These are phyloP conservation scores for Scenedesmus sp. DNA, from an alignment of 163 green algal species.

Conservation along the genomic window DNA sequence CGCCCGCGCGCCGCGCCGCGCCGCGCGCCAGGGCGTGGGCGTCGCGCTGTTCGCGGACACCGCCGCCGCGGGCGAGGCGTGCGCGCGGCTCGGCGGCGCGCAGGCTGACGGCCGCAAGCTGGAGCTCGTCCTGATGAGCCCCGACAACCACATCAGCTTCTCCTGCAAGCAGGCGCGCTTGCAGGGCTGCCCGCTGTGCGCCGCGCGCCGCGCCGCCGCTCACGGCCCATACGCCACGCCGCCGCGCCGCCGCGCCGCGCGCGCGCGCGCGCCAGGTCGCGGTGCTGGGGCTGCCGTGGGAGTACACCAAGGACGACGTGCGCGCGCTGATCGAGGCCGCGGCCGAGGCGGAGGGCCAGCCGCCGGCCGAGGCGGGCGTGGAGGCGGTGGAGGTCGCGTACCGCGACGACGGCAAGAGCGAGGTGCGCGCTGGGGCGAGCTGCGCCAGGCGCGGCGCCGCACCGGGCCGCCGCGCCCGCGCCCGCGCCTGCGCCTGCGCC, in stretches of 20 bases:
- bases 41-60: conserved; percentile 31
- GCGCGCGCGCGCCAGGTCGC: no score
- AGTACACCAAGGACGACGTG: conserved; percentile 45
- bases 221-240: no score
- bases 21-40: conserved; percentile 32
- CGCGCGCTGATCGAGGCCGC: conserved; percentile 32
- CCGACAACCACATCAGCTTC: conserved; percentile 48
- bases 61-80: background rate
- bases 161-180: conserved; percentile 33
- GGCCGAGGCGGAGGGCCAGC: conserved; percentile 16
- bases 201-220: no score
- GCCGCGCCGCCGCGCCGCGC: no score
- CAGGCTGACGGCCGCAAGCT: conserved; percentile 44
- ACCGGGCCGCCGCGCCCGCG: no score
- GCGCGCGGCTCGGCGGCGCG: conserved; percentile 4
- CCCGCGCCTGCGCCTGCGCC: no score
- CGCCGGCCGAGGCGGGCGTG: background rate
- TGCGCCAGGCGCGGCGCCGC: no score
- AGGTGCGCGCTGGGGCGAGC: no score
- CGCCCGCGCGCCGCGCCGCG: background rate
- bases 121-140: conserved; percentile 43
- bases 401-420: conserved; percentile 46
- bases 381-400: conserved; percentile 39
- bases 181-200: no score
- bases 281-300: conserved; percentile 45